Conservation (phyloP, 495 filamentous ascomycete genomes). For the Penicillium cataractarum region DNA sequence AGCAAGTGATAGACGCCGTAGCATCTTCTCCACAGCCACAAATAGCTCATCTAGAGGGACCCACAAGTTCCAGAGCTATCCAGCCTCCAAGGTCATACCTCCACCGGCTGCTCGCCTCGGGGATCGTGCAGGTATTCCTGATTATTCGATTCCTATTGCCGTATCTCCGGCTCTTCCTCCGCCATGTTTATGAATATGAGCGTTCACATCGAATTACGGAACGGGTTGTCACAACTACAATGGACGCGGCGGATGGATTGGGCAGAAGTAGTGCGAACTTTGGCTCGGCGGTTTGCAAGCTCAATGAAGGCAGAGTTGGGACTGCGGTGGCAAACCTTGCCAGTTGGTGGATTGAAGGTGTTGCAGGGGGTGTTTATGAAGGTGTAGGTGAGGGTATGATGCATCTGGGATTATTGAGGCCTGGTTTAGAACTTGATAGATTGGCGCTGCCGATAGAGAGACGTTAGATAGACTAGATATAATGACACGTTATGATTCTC, state of each 20-base stretch:
- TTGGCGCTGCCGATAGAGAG: slow-evolving; percentile 19
- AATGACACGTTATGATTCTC: slow-evolving; percentile 1
- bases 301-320: slow-evolving; percentile 62
- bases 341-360: slow-evolving; percentile 60
- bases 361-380: slow-evolving; percentile 66
- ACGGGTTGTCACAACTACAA: slow-evolving; percentile 49
- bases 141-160: slow-evolving; percentile 60
- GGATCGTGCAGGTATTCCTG: slow-evolving; percentile 60
- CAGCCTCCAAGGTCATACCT: slow-evolving; percentile 49
- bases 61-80: not conserved
- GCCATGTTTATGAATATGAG: slow-evolving; percentile 61
- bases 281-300: slow-evolving; percentile 50
- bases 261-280: slow-evolving; percentile 55
- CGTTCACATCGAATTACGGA: slow-evolving; percentile 64
- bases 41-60: slow-evolving; percentile 39
- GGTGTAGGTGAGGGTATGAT: slow-evolving; percentile 64
- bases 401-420: slow-evolving; percentile 43
- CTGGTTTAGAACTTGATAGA: slow-evolving; percentile 33
- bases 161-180: slow-evolving; percentile 57
- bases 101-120: slow-evolving; percentile 59
- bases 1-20: slow-evolving; percentile 26
- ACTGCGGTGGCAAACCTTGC: slow-evolving; percentile 52
- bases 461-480: slow-evolving; percentile 6
- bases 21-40: slow-evolving; percentile 6
- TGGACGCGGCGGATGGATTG: slow-evolving; percentile 55